phyloP scores from a whole-genome alignment of 2,329 filamentous ascomycete genomes.

The Orbilia ellipsospora region DNA sequence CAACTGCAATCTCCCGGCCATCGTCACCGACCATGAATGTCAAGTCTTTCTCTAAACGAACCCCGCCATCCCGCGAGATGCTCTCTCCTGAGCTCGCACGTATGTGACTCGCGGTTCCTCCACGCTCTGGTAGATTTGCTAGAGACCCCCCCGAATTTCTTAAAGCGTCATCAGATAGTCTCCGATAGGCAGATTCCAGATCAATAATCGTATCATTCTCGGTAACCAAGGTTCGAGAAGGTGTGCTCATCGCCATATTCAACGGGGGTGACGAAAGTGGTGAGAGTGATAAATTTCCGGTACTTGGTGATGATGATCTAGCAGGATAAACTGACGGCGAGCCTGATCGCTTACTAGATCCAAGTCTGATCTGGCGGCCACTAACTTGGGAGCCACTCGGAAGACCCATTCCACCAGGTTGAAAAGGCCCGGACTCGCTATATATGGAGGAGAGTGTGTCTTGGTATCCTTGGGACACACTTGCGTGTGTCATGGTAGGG shows the following conservation, averaged over 20 bases:
- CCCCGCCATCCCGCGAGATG: conserved; percentile 65
- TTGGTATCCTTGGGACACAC: conserved; percentile 46
- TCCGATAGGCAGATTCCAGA: conserved; percentile 75
- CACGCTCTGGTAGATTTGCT: conserved; percentile 70
- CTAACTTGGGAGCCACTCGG: conserved; percentile 50
- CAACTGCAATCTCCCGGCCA: conserved; percentile 67
- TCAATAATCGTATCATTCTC: conserved; percentile 74
- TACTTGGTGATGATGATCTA: conserved; percentile 62
- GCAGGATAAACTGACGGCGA: conserved; percentile 59
- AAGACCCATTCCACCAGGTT: conserved; percentile 54
- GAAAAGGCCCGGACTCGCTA: conserved; percentile 51
- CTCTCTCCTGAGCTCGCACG: conserved; percentile 62
- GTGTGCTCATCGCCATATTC: conserved; percentile 55
- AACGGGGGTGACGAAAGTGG: conserved; percentile 58
- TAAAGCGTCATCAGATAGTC: conserved; percentile 77
- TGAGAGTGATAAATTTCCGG: conserved; percentile 59
- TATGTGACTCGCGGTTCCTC: conserved; percentile 63
- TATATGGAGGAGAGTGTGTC: conserved; percentile 54
- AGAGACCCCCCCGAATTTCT: conserved; percentile 73
- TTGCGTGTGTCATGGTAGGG: conserved; percentile 28
- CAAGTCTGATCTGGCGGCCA: conserved; percentile 61
- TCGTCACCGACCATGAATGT: conserved; percentile 73
- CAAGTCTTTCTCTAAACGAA: conserved; percentile 76
- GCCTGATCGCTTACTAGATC: conserved; percentile 68
- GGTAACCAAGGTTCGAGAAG: conserved; percentile 66